Percentiles rank a stretch among this genome's conserved stretches.
phyloP scores from a whole-genome alignment of 73 alveolate species.

The Paramecium biaurelia region DNA sequence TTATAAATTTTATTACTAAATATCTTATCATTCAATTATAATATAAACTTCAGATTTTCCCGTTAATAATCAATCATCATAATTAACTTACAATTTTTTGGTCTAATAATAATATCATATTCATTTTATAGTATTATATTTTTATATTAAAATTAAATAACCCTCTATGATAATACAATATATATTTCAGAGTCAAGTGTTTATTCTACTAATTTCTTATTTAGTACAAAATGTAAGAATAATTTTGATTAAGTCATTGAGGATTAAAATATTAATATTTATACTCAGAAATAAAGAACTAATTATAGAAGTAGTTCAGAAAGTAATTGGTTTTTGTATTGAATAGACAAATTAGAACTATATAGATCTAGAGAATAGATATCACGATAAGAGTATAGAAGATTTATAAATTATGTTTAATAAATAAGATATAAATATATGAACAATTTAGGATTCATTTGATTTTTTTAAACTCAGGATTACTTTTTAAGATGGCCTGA shows the following conservation, averaged over 20 bases:
- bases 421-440: not conserved
- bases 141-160: not conserved
- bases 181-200: no score
- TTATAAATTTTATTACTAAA: not conserved
- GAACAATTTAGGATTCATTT: not conserved
- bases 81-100: not conserved
- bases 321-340: no score
- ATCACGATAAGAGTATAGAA: no score
- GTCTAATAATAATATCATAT: not conserved
- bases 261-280: no score
- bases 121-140: not conserved
- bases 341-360: not conserved
- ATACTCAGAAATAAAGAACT: not conserved
- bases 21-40: not conserved
- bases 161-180: not conserved
- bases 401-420: not conserved
- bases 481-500: not conserved
- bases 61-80: not conserved
- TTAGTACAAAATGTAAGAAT: not conserved
- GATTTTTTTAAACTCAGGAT: conserved; percentile 25
- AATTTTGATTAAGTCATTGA: no score
- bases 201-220: not conserved
- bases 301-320: not conserved
- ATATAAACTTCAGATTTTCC: not conserved
- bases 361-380: not conserved